phyloP scores from a whole-genome alignment of 352 stramenopile species.

The Phytophthora sansomeana region DNA sequence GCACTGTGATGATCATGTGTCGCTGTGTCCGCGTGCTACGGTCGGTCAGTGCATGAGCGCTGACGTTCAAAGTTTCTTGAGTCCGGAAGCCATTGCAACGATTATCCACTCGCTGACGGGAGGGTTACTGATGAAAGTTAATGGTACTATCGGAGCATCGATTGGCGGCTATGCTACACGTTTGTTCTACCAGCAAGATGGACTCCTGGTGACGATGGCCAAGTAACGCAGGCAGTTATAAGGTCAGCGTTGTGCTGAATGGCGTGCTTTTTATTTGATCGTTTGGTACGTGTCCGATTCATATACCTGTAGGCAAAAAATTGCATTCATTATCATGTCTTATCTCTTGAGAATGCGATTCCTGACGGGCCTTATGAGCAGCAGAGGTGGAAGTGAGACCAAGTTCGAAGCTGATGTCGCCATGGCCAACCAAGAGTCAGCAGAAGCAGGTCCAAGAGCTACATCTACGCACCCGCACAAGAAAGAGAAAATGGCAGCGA shows the following conservation, averaged over 20 bases:
- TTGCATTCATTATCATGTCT: background rate
- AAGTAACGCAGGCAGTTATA: conserved; percentile 31
- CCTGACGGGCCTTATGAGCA: conserved; percentile 5
- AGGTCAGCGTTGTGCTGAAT: conserved; percentile 18
- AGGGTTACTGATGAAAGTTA: conserved; percentile 81
- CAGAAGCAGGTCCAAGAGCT: conserved; percentile 48
- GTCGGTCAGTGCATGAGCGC: conserved; percentile 74
- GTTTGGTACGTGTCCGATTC: conserved; percentile 17
- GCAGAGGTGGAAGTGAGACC: conserved; percentile 32
- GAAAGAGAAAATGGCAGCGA: conserved; percentile 50
- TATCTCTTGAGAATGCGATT: conserved; percentile 18
- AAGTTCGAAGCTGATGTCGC: conserved; percentile 51
- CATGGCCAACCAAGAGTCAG: conserved; percentile 33
- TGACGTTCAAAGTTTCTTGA: conserved; percentile 73
- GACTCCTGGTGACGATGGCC: conserved; percentile 73
- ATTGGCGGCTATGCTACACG: conserved; percentile 74
- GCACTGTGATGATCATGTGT: conserved; percentile 56
- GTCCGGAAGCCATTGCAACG: conserved; percentile 74
- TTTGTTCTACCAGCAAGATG: conserved; percentile 80
- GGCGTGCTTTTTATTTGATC: conserved; percentile 20
- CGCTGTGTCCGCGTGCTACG: conserved; percentile 66
- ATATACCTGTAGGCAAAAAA: background rate
- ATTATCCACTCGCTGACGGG: conserved; percentile 78
- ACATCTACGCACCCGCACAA: conserved; percentile 32
- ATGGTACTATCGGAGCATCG: conserved; percentile 74